A percentile compares a stretch with the other conserved stretches of the same genome.
These are phyloP conservation scores for Coffea humblotiana DNA, from an alignment of 305 asterid species.

Conservation along the genomic window DNA sequence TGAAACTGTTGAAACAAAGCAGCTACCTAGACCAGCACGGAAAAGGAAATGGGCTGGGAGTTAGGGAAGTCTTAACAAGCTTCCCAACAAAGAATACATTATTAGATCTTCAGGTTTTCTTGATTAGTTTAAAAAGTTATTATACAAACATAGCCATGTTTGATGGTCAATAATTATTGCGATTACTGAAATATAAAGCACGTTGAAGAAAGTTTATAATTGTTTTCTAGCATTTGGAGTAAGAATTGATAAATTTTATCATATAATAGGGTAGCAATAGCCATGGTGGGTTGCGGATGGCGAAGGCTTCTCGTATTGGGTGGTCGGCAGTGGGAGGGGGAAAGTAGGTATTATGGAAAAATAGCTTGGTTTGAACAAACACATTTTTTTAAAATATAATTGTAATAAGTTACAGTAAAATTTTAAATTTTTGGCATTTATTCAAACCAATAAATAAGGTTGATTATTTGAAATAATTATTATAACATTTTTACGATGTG, in stretches of 20 bases:
- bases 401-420: no score
- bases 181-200: not conserved
- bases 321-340: no score
- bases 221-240: not conserved
- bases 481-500: no score
- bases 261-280: no score
- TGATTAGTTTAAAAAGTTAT: not conserved
- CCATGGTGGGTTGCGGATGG: no score
- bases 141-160: not conserved
- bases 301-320: no score
- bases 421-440: no score
- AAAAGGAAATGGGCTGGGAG: conserved; percentile 64
- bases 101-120: not conserved
- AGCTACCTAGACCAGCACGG: conserved; percentile 50
- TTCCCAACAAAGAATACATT: not conserved
- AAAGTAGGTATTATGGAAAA: no score
- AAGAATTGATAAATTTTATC: not conserved
- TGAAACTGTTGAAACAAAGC: conserved; percentile 29
- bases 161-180: not conserved
- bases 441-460: no score
- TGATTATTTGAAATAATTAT: no score
- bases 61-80: conserved; percentile 15
- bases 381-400: no score
- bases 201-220: not conserved
- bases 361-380: no score